Evolutionary conservation across 179 eudicot genomes (phyloP).

Genomic region (Nepenthes alata): DNA sequence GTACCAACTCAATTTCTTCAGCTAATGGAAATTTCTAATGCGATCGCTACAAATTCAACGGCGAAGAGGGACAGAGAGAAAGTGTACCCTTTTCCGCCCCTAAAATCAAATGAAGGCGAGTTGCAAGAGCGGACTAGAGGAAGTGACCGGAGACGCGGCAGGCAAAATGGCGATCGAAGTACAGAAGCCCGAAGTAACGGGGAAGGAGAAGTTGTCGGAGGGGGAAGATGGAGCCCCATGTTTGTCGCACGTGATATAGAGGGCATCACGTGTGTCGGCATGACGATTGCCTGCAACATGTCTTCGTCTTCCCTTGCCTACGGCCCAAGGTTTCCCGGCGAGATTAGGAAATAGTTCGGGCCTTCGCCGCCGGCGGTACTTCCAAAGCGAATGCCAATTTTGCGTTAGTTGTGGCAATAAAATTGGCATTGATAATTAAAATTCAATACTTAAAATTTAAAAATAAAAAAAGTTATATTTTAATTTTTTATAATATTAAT

Average conservation of each 20-base stretch:
- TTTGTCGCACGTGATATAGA: slow-evolving; percentile 14
- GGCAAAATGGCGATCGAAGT: not conserved
- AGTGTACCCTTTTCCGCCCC: slow-evolving; percentile 39
- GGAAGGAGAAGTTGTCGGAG: slow-evolving; percentile 4
- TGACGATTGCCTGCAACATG: slow-evolving; percentile 19
- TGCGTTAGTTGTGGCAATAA: no score
- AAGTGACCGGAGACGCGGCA: slow-evolving; percentile 8
- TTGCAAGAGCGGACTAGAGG: slow-evolving; percentile 13
- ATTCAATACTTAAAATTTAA: no score
- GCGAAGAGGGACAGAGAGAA: slow-evolving; percentile 1
- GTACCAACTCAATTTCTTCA: no score
- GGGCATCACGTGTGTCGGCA: slow-evolving; percentile 12
- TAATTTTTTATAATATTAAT: no score
- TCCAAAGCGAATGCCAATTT: no score
- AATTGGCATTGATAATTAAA: no score
- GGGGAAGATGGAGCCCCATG: slow-evolving; percentile 12
- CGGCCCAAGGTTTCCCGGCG: no score
- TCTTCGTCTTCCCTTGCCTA: no score
- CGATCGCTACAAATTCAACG: not conserved
- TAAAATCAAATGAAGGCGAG: slow-evolving; percentile 30
- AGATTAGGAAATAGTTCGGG: no score
- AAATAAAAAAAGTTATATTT: no score
- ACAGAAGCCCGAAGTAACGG: slow-evolving; percentile 4
- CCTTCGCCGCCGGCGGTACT: no score
- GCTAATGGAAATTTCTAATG: not conserved